Conservation (phyloP, 202 grass and related monocot species). For the Carex arenaria region DNA sequence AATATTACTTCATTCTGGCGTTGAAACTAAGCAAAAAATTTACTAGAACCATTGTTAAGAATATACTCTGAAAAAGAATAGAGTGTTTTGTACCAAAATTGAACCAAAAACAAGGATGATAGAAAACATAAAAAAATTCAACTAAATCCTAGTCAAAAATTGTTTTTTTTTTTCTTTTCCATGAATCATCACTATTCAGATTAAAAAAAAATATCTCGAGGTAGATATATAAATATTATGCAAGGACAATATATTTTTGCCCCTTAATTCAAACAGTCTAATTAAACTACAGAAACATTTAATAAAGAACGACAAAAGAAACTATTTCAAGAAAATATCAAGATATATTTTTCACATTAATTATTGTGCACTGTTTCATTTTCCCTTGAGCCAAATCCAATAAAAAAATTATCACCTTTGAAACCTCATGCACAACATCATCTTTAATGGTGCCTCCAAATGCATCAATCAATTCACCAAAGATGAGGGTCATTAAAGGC, state of each 20-base stretch:
- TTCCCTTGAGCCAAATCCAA: neutral
- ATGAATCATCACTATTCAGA: neutral
- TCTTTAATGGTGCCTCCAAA: conserved; percentile 34
- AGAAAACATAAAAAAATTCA: neutral
- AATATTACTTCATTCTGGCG: neutral
- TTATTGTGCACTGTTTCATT: neutral
- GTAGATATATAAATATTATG: no score
- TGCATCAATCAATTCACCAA: conserved; percentile 58
- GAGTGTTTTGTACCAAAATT: neutral
- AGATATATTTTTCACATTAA: neutral
- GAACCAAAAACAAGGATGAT: neutral
- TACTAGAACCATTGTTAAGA: neutral
- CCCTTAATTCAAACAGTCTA: neutral
- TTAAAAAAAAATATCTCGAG: neutral
- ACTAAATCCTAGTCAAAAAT: neutral
- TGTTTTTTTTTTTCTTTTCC: neutral
- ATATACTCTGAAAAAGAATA: neutral
- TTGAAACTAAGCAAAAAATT: neutral
- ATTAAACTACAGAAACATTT: neutral
- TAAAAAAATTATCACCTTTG: conserved; percentile 31
- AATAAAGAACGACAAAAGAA: neutral
- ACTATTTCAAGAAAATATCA: neutral
- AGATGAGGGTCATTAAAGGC: conserved; percentile 65
- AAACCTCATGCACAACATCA: conserved; percentile 46
- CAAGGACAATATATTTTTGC: neutral